These are phyloP conservation scores for Thyridium curvatum DNA, from an alignment of 2,329 filamentous ascomycete species.

Conservation along the genomic window DNA sequence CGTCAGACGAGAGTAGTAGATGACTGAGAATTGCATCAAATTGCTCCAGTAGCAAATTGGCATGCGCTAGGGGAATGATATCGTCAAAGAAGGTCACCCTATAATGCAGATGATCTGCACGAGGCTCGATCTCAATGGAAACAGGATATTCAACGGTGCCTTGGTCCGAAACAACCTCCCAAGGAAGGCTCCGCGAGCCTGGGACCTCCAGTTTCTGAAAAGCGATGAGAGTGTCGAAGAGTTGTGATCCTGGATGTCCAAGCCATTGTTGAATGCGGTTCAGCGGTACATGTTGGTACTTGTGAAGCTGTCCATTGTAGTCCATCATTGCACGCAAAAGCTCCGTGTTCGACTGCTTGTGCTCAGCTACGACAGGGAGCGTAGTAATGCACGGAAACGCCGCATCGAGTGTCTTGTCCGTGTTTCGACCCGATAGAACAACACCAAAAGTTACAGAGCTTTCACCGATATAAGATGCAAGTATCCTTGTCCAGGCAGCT, in stretches of 20 bases:
- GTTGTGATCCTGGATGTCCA: constrained; percentile 52
- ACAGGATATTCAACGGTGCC: constrained; percentile 71
- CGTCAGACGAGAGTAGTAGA: constrained; percentile 44
- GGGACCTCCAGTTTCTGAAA: constrained; percentile 58
- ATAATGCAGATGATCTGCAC: constrained; percentile 44
- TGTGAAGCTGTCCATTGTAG: constrained; percentile 57
- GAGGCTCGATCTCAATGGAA: constrained; percentile 71
- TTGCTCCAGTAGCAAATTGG: constrained; percentile 59
- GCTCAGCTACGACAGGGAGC: constrained; percentile 61
- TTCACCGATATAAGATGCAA: constrained; percentile 75
- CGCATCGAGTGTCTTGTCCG: constrained; percentile 49
- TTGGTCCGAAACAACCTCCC: constrained; percentile 58
- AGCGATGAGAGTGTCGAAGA: constrained; percentile 83
- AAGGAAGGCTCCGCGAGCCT: constrained; percentile 28
- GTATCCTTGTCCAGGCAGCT: constrained; percentile 68
- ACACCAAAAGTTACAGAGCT: constrained; percentile 68
- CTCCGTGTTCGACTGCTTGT: constrained; percentile 45
- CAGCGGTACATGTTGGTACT: constrained; percentile 67
- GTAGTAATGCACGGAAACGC: constrained; percentile 80
- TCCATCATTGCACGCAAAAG: constrained; percentile 59
- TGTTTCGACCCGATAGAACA: constrained; percentile 69
- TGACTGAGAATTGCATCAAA: constrained; percentile 62
- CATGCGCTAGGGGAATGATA: constrained; percentile 63
- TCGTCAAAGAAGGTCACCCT: constrained; percentile 61
- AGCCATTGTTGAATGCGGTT: constrained; percentile 67